Evolutionary conservation across 2,329 filamentous ascomycete genomes (phyloP).

Genomic region (Colletotrichum tabaci): DNA sequence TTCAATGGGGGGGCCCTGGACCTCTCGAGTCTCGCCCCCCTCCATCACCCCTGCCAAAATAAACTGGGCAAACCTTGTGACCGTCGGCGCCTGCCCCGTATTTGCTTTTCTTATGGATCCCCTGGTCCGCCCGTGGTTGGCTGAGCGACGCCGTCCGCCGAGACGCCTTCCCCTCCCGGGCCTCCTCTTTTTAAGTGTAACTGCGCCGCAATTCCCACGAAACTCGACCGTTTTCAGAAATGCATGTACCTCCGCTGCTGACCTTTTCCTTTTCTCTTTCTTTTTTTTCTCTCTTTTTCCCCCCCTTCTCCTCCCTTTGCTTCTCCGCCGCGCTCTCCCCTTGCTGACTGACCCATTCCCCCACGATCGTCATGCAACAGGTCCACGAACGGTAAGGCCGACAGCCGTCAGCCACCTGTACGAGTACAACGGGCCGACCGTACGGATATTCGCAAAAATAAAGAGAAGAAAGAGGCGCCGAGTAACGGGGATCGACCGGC

Average conservation of each 20-base stretch:
- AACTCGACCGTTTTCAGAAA: neutral
- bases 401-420: too few relatives aligned
- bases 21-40: too few relatives aligned
- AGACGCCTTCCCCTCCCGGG: constrained; percentile 5
- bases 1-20: neutral
- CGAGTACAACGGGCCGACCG: too few relatives aligned
- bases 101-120: constrained; percentile 1
- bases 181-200: constrained; percentile 23
- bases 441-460: too few relatives aligned
- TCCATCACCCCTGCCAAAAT: too few relatives aligned
- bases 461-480: neutral
- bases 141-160: constrained; percentile 17
- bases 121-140: constrained; percentile 29
- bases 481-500: neutral
- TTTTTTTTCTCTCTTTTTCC: neutral
- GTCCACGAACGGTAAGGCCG: too few relatives aligned
- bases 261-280: neutral
- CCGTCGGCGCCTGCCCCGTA: neutral
- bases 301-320: too few relatives aligned
- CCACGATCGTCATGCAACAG: too few relatives aligned
- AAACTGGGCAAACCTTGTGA: neutral
- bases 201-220: constrained; percentile 25
- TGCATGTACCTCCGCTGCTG: neutral
- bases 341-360: too few relatives aligned
- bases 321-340: too few relatives aligned